Evolutionary conservation across 306 rosid species (phyloP), one percentile per base, ranked within the genome.

Genomic region (Cucumis sativus): DNA sequence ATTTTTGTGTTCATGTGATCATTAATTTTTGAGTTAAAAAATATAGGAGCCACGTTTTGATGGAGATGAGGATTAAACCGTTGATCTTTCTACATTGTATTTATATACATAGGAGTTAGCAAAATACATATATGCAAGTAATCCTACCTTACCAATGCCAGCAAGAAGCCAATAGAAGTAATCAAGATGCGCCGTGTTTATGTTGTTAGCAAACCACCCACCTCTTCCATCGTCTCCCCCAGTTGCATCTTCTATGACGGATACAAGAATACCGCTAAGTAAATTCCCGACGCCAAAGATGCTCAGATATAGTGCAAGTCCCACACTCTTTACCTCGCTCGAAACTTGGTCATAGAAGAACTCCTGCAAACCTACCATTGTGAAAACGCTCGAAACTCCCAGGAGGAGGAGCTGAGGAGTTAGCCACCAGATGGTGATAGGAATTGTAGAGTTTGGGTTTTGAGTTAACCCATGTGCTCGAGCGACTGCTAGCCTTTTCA

Each of bases 381-480:
- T 84, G 72, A 92, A 88, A 76, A 84, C 90, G 10, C 81, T 84
- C 3, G 91, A 72, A 10, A 87, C 21, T 52, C 96, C 97, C 1
- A 74, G 77, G 78, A 92, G 71, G n/a, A 84, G 51, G 70, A 87
- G 88, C 25, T 90, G 96, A 37, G 93, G 96, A 83, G 78, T 58
- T 83, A 92, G 70, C 93, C 97, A 90, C 93, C 93, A 86, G 49
- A 92, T 76, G 51, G 90, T 88, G 90, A 92, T 87, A 8, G 91
- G 96, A 56, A 89, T 41, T 2, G 80, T 88, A 60, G 66, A 80
- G 35, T 78, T 77, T 3, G 97, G 88, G 45, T 16, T 52, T 72
- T 90, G 89, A 57, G 89, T 78, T 17, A 88, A 82, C 7, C 80
- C 89, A 63, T 77, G 78, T 39, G 87, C 88, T 77, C 21, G n/a